These are phyloP conservation scores for Phaseolus lunatus DNA, from an alignment of 306 rosid species.

Conservation along the genomic window DNA sequence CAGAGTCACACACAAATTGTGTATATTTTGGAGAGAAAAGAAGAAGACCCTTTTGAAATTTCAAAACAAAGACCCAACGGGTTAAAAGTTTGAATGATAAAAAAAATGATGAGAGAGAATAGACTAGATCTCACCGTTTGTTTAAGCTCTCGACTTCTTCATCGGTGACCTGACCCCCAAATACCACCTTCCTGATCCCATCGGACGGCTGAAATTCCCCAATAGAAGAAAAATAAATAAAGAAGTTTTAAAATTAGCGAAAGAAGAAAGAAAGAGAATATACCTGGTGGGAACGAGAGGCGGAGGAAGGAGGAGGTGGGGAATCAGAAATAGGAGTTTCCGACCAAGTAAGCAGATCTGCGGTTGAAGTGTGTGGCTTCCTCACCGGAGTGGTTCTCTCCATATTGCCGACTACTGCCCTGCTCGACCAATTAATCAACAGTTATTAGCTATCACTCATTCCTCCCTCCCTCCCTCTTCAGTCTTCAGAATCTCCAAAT, in stretches of 20 bases:
- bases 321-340: slow-evolving; percentile 75
- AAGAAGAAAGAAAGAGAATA: not conserved
- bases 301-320: slow-evolving; percentile 65
- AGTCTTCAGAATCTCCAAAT: not conserved
- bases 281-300: slow-evolving; percentile 84
- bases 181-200: slow-evolving; percentile 97
- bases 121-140: slow-evolving; percentile 92
- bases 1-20: not conserved
- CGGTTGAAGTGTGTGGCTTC: slow-evolving; percentile 91
- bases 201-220: slow-evolving; percentile 78
- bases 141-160: slow-evolving; percentile 89
- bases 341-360: slow-evolving; percentile 99
- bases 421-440: slow-evolving; percentile 7
- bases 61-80: not conserved
- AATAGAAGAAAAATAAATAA: not conserved
- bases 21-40: not conserved
- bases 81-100: not conserved
- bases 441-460: not conserved
- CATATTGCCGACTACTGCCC: slow-evolving; percentile 46
- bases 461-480: not conserved
- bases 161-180: slow-evolving; percentile 98
- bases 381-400: slow-evolving; percentile 93
- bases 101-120: not conserved
- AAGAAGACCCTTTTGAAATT: not conserved
- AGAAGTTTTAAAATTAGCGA: not conserved